Evolutionary conservation across 257 asterid species (phyloP).

Genomic region (Cruciata laevipes): DNA sequence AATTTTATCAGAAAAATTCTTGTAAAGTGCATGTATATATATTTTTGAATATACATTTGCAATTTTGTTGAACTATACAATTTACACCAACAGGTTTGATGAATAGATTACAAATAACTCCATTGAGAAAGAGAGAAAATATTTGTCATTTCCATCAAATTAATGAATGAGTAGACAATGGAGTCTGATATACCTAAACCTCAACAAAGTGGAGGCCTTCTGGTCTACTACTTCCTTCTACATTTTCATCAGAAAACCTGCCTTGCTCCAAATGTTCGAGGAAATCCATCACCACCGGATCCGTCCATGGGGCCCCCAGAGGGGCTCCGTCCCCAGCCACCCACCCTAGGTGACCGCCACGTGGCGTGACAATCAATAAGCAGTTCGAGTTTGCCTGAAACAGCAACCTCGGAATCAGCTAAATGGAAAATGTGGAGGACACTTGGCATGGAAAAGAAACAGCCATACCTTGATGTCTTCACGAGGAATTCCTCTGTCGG

Average conservation of each 20-base stretch:
- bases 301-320: slow-evolving; percentile 90
- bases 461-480: slow-evolving; percentile 64
- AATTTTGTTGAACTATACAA: neutral
- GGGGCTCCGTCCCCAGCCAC: slow-evolving; percentile 84
- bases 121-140: neutral
- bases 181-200: slow-evolving; percentile 6
- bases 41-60: neutral
- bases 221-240: neutral
- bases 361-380: slow-evolving; percentile 76
- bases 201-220: slow-evolving; percentile 5
- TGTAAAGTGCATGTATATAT: too few species aligned
- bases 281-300: slow-evolving; percentile 85
- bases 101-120: neutral
- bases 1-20: too few species aligned
- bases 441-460: slow-evolving; percentile 9
- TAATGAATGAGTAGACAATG: neutral
- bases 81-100: neutral
- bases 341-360: slow-evolving; percentile 99
- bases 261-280: slow-evolving; percentile 50
- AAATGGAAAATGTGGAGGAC: neutral
- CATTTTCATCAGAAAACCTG: slow-evolving; percentile 7
- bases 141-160: neutral
- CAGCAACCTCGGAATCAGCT: slow-evolving; percentile 5
- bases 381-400: slow-evolving; percentile 72
- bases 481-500: slow-evolving; percentile 87